Evolutionary conservation across 805 yeast species (phyloP), one percentile per base, ranked within the genome.

Genomic region (Komagataella mondaviorum): DNA sequence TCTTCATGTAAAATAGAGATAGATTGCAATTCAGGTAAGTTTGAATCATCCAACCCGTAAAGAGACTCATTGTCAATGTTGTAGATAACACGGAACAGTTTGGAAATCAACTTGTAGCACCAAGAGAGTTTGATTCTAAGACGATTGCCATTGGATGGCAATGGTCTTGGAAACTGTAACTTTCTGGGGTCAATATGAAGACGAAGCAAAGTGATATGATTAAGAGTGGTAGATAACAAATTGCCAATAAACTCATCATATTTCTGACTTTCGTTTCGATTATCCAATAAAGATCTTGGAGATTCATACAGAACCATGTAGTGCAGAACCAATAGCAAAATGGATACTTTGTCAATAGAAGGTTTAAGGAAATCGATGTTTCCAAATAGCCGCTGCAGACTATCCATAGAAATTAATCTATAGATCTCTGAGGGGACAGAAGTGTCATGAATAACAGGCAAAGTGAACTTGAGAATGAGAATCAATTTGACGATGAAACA

Each of bases 381-480:
- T 70, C 76, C 47, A 67, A 68, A 57, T 70, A 76, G 55, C 62
- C 77, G 55, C 66, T 73, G 58, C 64, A 70, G 39, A 72, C 73
- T 58, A 61, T 63, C 52, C 61, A 67, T 50, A 63, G 62, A 55
- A 57, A 67, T 60, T 48, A 67, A 54, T 50, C 64, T 65, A 20
- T 66, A 51, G 45, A 67, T 55, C 56, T 67, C 66, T 59, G 17
- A 70, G 56, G 49, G 70, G 56, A 54, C 70, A 67, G 66, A 76
- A 55, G 62, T 70, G 14, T 30, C 39, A 14, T 30, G 39, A 30
- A 30, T 30, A 30, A 30, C 39, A 63, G 61, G 68, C 59, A 53
- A 71, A 57, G 57, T 76, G 71, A 63, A 77, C 70, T 75, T 77
- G 63, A 78, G 70, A 65, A 73, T 71, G 23, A 78, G 60, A 64